These are phyloP conservation scores for Aechmea fasciata DNA, from an alignment of 176 grass and related monocot genomes.

Conservation along the genomic window DNA sequence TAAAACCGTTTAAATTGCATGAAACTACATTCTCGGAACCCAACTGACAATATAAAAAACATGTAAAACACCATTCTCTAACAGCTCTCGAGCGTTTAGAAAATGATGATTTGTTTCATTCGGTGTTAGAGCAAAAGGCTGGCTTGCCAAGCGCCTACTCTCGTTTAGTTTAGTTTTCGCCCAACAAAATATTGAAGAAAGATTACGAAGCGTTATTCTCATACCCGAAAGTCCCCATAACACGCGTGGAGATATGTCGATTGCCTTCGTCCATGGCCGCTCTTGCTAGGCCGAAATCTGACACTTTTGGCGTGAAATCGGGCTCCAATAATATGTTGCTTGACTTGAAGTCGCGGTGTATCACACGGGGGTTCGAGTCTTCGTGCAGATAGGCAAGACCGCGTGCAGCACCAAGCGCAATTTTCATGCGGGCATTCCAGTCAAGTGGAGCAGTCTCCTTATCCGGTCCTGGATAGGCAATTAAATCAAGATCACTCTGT, in stretches of 20 bases:
- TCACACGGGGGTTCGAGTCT: conserved; percentile 93
- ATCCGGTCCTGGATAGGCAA: conserved; percentile 40
- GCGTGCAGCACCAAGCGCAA: conserved; percentile 79
- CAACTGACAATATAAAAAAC: too few species aligned
- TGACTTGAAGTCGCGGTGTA: conserved; percentile 96
- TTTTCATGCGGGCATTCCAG: conserved; percentile 89
- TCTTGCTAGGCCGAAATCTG: conserved; percentile 89
- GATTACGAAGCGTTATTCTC: background rate
- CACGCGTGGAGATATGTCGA: conserved; percentile 83
- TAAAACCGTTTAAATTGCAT: background rate
- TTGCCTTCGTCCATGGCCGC: conserved; percentile 71
- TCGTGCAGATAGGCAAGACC: conserved; percentile 93
- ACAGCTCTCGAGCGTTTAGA: too few species aligned
- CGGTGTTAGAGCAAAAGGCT: too few species aligned
- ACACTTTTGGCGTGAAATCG: conserved; percentile 93
- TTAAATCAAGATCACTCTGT: background rate
- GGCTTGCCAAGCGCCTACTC: too few species aligned
- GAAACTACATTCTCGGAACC: too few species aligned
- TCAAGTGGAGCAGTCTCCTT: conserved; percentile 56
- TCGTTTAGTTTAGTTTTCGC: too few species aligned
- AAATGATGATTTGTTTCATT: too few species aligned
- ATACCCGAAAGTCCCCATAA: conserved; percentile 98
- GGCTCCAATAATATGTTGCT: conserved; percentile 94
- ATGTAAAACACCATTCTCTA: too few species aligned
- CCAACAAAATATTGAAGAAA: background rate